Evolutionary conservation across 208 protist species (phyloP).

Genomic region (Crithidia brevicula): DNA sequence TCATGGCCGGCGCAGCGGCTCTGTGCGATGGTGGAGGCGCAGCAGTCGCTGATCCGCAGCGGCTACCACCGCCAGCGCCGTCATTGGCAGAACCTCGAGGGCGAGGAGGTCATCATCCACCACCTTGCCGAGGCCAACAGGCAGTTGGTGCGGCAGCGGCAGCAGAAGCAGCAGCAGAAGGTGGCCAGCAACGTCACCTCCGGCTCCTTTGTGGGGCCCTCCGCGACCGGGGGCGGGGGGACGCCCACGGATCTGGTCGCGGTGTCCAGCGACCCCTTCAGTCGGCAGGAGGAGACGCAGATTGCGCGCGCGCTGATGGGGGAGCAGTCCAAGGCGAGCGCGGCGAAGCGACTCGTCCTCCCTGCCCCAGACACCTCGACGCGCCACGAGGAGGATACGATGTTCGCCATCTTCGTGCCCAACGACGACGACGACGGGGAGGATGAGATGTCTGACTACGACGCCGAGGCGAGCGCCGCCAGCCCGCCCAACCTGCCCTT

Average conservation of each 20-base stretch:
- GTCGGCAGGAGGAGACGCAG: conserved; percentile 9
- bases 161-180: conserved; percentile 9
- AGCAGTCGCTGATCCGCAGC: conserved; percentile 31
- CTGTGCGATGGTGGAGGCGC: conserved; percentile 22
- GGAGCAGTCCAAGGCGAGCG: conserved; percentile 25
- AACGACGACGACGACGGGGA: conserved; percentile 16
- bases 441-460: conserved; percentile 18
- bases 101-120: conserved; percentile 29
- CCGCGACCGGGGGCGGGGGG: neutral
- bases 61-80: conserved; percentile 42
- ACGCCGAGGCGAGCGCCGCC: neutral
- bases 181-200: neutral
- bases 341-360: conserved; percentile 1
- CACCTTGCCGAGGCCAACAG: conserved; percentile 17
- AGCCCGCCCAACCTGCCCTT: conserved; percentile 13
- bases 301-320: conserved; percentile 24
- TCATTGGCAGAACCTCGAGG: conserved; percentile 48
- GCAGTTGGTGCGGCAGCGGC: neutral
- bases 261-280: conserved; percentile 12
- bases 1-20: conserved; percentile 46
- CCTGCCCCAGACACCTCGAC: conserved; percentile 1
- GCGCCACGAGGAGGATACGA: conserved; percentile 26
- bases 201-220: conserved; percentile 2
- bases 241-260: neutral
- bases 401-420: conserved; percentile 47